phyloP scores from a whole-genome alignment of 352 stramenopile genomes.

The Pythium plurisporium region DNA sequence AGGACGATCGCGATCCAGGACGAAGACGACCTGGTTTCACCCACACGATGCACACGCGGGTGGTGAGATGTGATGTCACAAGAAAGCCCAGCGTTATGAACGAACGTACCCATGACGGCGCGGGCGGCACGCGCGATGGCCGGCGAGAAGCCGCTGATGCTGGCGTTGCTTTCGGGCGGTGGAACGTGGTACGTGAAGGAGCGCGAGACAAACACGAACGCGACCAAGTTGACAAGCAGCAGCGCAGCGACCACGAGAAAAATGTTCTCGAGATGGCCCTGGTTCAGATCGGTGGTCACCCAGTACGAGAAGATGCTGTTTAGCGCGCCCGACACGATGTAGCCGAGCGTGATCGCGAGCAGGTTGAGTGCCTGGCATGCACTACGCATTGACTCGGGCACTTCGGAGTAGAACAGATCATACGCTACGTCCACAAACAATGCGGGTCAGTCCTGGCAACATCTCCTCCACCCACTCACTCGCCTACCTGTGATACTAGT shows the following conservation, averaged over 20 bases:
- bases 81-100: neutral
- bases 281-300: constrained; percentile 87
- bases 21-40: constrained; percentile 8
- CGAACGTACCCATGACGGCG: constrained; percentile 13
- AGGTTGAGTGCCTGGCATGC: constrained; percentile 89
- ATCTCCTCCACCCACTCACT: too few species aligned
- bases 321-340: constrained; percentile 71
- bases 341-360: constrained; percentile 86
- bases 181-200: constrained; percentile 73
- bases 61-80: neutral
- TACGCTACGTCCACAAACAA: constrained; percentile 44
- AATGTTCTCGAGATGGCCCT: constrained; percentile 86
- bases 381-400: constrained; percentile 87
- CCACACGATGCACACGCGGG: neutral
- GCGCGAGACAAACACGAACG: constrained; percentile 74
- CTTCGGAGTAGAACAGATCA: constrained; percentile 91
- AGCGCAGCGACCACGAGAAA: constrained; percentile 79
- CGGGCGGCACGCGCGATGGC: constrained; percentile 20
- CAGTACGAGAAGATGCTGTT: constrained; percentile 90
- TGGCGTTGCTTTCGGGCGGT: constrained; percentile 13
- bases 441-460: too few species aligned
- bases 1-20: constrained; percentile 5
- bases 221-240: constrained; percentile 57
- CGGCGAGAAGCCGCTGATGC: constrained; percentile 31
- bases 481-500: constrained; percentile 84